Conservation (phyloP, 345 rosid species). For the Aegle marmelos region DNA sequence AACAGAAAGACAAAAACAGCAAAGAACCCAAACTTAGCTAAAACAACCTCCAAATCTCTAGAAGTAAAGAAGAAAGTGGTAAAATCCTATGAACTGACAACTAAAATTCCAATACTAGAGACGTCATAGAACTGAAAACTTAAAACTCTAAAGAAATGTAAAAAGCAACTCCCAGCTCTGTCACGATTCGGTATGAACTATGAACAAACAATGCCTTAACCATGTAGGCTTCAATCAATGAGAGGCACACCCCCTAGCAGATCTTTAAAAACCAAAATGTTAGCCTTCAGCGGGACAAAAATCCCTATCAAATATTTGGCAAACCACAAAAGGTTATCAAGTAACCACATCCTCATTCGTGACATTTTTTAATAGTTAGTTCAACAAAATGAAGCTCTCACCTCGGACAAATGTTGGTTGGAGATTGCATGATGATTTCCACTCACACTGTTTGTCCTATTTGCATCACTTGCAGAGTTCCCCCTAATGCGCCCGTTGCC, state of each 20-base stretch:
- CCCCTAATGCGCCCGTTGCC: conserved; percentile 31
- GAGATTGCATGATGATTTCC: conserved; percentile 16
- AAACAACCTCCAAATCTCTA: neutral
- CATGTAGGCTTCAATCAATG: neutral
- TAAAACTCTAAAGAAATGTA: neutral
- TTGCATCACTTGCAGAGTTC: conserved; percentile 17
- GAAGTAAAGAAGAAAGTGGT: neutral
- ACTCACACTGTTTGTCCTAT: neutral
- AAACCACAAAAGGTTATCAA: neutral
- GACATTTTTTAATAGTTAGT: neutral
- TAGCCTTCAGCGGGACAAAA: neutral
- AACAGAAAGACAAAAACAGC: neutral
- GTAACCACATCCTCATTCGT: neutral
- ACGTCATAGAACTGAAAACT: neutral
- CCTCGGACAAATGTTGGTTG: conserved; percentile 32
- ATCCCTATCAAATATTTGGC: neutral
- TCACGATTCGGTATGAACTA: neutral
- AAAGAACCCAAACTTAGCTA: neutral
- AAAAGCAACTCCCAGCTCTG: neutral
- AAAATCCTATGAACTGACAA: neutral
- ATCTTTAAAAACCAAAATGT: neutral
- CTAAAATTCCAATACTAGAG: neutral
- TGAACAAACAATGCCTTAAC: neutral
- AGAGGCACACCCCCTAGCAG: neutral
- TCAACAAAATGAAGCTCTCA: conserved; percentile 14